Evolutionary conservation across 208 protist species (phyloP), one percentile per base, ranked within the genome.

Genomic region (Novymonas esmeraldas): DNA sequence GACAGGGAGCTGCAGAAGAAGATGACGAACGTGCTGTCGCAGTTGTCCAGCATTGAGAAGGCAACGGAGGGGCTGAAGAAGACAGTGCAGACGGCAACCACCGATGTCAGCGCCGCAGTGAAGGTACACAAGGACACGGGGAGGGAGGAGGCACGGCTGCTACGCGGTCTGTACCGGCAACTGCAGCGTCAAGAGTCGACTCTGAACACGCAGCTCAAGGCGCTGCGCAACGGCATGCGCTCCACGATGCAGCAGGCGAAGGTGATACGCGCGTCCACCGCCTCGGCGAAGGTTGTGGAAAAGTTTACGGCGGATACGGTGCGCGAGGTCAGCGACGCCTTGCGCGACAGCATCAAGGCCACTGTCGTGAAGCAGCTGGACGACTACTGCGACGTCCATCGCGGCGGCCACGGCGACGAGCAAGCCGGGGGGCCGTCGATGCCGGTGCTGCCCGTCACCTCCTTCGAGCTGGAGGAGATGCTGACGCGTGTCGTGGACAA

Each of bases 391-490:
- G 70, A 76, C 31, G 62, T 76, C n/a, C 45, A 50, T 38, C 70
- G 70, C 14, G 42, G 24, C 24, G 16, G 18, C 34, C 38, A 46
- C 2, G 50, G 18, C 9, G 45, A 45, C 26, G 24, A 22, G 2
- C 6, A 18, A 20, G 45, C 14, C 16, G 39, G 36, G 0, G 54
- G 58, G 55, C 51, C 62, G 29, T 64, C 62, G 36, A 38, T 64
- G 62, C 70, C 69, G 31, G 22, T 75, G 44, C 52, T 75, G 45
- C 69, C 70, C 11, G 70, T 76, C 1, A 76, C 70, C 1, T 76
- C 70, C 0, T 70, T 76, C n/a, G 70, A 76, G 56, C 18, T 76
- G 48, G 70, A 76, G 54, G 70, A 76, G 54, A 76, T 76, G 61
- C 39, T 76, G 26, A 60, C 62, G 6, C 70, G 70, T 14, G 52